Conservation (phyloP, 306 rosid genomes). For the Cotoneaster glaucophyllus region DNA sequence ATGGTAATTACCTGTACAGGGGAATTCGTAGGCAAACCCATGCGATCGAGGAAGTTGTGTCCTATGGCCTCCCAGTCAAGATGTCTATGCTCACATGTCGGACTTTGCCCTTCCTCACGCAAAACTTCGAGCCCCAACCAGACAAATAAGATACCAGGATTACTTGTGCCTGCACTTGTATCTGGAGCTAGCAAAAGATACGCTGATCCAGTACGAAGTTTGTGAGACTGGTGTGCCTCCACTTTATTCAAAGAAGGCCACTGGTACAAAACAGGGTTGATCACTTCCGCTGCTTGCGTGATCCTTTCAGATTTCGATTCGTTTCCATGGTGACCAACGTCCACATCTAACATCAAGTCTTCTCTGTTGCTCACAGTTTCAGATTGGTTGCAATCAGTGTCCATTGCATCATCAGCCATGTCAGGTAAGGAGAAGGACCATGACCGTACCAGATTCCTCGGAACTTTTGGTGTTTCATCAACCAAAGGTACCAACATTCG, state of each 20-base stretch:
- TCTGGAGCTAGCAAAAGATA: background rate
- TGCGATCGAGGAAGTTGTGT: constrained; percentile 17
- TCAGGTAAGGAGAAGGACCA: constrained; percentile 52
- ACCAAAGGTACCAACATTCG: constrained; percentile 57
- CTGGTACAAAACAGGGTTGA: constrained; percentile 20
- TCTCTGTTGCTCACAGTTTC: constrained; percentile 29
- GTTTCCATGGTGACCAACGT: constrained; percentile 10
- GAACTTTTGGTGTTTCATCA: constrained; percentile 41
- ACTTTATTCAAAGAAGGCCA: background rate
- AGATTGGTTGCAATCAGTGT: constrained; percentile 32
- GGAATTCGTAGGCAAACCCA: constrained; percentile 29
- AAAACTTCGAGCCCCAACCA: background rate
- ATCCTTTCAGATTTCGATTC: constrained; percentile 19
- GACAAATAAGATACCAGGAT: background rate
- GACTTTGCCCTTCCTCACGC: background rate
- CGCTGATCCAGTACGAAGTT: background rate
- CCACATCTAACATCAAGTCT: constrained; percentile 30
- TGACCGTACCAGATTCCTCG: constrained; percentile 48
- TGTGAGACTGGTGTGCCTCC: background rate
- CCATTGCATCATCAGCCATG: constrained; percentile 43
- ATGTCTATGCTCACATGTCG: background rate
- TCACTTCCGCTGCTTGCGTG: background rate
- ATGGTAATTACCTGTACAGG: constrained; percentile 30
- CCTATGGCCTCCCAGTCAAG: constrained; percentile 8
- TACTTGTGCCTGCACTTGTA: background rate